Base-by-base conservation (phyloP, 2,329 filamentous ascomycete species). In the Aspergillus sp. region DNA sequence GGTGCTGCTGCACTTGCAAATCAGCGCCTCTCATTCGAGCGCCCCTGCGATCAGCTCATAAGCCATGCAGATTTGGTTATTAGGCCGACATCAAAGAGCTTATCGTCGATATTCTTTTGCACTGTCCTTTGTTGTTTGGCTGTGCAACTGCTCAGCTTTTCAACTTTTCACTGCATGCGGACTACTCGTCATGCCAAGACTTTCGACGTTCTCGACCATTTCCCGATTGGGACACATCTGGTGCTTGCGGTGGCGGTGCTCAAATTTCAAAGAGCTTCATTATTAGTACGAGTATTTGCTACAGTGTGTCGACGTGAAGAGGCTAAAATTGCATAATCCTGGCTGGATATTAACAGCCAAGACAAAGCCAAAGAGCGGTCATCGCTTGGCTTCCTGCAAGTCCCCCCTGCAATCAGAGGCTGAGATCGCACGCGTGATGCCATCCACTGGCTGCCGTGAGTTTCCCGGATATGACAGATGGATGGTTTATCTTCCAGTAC, bases 321-420 rank as follows among this genome's bases (percentile, higher is more conserved):
- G 15, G 13, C 34, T 15, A 37, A 37, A 13, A 13, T 37, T 15
- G 34, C 34, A 37, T 37, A 37, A 37, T 37, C 34, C 15, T 37
- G 13, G 34, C 34, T 37, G 34, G 15, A n/a, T 24, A 24, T 6
- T 20, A 50, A 24, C 3, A 12, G 15, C 9, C 34, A 27, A 22
- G 13, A 9, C 19, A 51, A 33, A 9, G 17, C 19, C 42, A 51
- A 46, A 51, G 30, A 46, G 49, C 42, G 55, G 44, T 57, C 55
- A 49, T 39, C 42, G 22, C 54, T 49, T 57, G 55, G 55, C 40
- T 42, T 49, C 46, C 53, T 56, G 45, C 24, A 33, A 30, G 9
- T 20, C 22, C 53, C 9, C 44, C 33, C 54, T 30, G 33, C 55
- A 57, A 57, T 52, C 44, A 57, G 37, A 34, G 20, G 12, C 44